Percentiles rank a stretch among this genome's conserved stretches.
Conservation (phyloP, 1,284 basidiomycete species). For the Leccinum pachyderme region DNA sequence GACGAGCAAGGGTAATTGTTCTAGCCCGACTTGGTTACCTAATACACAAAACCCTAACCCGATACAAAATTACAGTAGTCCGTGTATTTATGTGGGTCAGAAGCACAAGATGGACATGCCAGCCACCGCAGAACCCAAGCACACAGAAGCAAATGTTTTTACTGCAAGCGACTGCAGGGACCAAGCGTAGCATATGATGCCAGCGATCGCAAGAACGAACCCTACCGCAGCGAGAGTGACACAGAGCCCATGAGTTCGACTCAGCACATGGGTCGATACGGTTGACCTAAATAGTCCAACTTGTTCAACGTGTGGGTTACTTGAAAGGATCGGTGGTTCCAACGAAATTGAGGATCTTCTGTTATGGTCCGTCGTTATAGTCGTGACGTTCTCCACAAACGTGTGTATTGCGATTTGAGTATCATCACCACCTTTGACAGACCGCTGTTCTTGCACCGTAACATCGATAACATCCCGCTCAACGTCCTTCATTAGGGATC, state of each 20-base stretch:
- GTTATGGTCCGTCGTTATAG: neutral
- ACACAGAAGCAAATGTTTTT: slow-evolving; percentile 41
- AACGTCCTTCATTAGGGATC: slow-evolving; percentile 11
- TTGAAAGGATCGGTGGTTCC: slow-evolving; percentile 35
- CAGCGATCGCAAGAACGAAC: slow-evolving; percentile 49
- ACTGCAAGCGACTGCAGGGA: slow-evolving; percentile 42
- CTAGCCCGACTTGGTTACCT: slow-evolving; percentile 17
- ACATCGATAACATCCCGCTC: slow-evolving; percentile 10
- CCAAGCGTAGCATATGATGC: slow-evolving; percentile 54
- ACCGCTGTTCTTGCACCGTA: neutral
- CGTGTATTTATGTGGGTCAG: slow-evolving; percentile 7
- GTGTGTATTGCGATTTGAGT: neutral
- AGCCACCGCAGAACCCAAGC: slow-evolving; percentile 34
- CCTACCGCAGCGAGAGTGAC: slow-evolving; percentile 47
- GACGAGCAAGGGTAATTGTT: slow-evolving; percentile 1
- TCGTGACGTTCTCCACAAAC: neutral
- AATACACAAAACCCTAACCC: slow-evolving; percentile 33
- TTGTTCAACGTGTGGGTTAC: slow-evolving; percentile 46
- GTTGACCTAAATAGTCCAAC: slow-evolving; percentile 37
- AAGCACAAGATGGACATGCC: slow-evolving; percentile 9
- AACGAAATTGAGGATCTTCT: neutral
- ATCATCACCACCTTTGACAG: neutral
- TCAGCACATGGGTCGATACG: slow-evolving; percentile 45
- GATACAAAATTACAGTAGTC: too few species aligned
- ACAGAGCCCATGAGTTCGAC: slow-evolving; percentile 48